These are phyloP conservation scores for Aquilaria sinensis DNA, from an alignment of 345 rosid genomes.

Conservation along the genomic window DNA sequence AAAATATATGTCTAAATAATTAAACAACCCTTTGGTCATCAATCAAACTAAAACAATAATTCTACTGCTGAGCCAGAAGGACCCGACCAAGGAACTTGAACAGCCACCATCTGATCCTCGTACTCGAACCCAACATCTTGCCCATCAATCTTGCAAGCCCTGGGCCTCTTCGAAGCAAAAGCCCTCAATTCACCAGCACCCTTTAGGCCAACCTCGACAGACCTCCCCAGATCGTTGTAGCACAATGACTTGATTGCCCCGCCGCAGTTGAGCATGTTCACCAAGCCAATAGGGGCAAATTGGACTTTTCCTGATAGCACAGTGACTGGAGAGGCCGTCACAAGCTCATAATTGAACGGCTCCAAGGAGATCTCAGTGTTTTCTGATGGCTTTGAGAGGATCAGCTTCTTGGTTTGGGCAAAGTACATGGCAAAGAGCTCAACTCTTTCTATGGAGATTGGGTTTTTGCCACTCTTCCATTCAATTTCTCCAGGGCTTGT, in stretches of 20 bases:
- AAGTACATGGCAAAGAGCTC: slow-evolving; percentile 62
- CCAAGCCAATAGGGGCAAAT: slow-evolving; percentile 81
- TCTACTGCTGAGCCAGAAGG: slow-evolving; percentile 40
- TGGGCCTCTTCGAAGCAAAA: slow-evolving; percentile 64
- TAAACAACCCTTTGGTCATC: too few species aligned
- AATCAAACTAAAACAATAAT: slow-evolving; percentile 39
- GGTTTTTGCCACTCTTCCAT: slow-evolving; percentile 75
- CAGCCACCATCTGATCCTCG: slow-evolving; percentile 37
- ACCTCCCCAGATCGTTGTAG: slow-evolving; percentile 17
- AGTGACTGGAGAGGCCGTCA: slow-evolving; percentile 66
- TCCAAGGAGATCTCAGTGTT: slow-evolving; percentile 53
- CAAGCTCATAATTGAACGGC: slow-evolving; percentile 79
- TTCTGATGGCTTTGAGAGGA: slow-evolving; percentile 45
- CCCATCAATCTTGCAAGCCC: slow-evolving; percentile 55
- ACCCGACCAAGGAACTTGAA: slow-evolving; percentile 64
- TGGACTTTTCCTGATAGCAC: slow-evolving; percentile 34
- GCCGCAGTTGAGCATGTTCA: slow-evolving; percentile 85
- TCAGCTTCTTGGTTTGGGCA: slow-evolving; percentile 57
- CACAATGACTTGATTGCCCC: slow-evolving; percentile 65
- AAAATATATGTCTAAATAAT: too few species aligned
- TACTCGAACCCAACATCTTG: slow-evolving; percentile 47
- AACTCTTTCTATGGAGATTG: slow-evolving; percentile 55
- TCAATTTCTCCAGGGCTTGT: slow-evolving; percentile 61
- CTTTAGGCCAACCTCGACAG: slow-evolving; percentile 42
- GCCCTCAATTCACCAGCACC: slow-evolving; percentile 75